phyloP scores from a whole-genome alignment of 495 filamentous ascomycete genomes.

The Penicillium nucicola region DNA sequence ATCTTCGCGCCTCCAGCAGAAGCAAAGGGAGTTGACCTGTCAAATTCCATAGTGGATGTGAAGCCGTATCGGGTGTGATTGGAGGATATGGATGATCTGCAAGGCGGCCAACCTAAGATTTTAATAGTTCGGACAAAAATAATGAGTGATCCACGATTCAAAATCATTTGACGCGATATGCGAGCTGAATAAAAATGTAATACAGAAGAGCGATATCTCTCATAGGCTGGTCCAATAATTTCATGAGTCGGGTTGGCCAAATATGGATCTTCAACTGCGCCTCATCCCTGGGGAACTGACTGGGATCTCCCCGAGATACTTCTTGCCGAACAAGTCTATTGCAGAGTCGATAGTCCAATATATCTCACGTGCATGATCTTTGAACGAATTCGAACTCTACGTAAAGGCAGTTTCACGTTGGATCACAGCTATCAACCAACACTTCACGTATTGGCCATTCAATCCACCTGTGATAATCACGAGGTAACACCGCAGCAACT shows the following conservation, averaged over 20 bases:
- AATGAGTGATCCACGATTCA: neutral
- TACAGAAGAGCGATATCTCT: neutral
- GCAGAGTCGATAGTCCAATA: too few relatives aligned
- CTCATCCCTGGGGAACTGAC: neutral
- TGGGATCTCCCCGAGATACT: neutral
- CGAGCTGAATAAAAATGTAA: neutral
- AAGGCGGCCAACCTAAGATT: constrained; percentile 5
- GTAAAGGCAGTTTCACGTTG: too few relatives aligned
- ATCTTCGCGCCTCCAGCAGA: constrained; percentile 3
- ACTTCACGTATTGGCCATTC: constrained; percentile 1
- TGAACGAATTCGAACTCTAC: too few relatives aligned
- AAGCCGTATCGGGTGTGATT: constrained; percentile 2
- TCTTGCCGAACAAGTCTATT: too few relatives aligned
- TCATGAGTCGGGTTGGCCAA: neutral
- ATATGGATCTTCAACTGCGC: neutral
- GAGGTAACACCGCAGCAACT: neutral
- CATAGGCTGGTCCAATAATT: neutral
- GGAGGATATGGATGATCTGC: constrained; percentile 12
- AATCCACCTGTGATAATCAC: neutral
- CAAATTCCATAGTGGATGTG: constrained; percentile 15
- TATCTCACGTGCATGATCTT: too few relatives aligned
- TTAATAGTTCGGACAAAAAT: constrained; percentile 2
- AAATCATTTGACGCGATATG: neutral
- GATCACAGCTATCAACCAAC: neutral
- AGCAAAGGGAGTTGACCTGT: constrained; percentile 15